Percentiles rank a stretch among this genome's conserved stretches.
Evolutionary conservation across 257 asterid genomes (phyloP).

Genomic region (Primulina eburnea): DNA sequence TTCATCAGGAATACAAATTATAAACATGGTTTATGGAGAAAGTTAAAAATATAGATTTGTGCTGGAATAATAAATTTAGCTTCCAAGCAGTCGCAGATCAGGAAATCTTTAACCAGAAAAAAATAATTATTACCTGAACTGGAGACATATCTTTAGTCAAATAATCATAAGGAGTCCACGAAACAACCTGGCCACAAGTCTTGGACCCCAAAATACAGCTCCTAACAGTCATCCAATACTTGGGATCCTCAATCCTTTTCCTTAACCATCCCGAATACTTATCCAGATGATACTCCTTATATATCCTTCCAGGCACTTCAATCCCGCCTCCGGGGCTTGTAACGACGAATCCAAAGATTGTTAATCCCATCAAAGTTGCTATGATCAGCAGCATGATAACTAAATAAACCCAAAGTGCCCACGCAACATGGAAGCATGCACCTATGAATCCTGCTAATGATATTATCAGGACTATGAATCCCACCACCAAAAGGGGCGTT

Average conservation of each 20-base stretch:
- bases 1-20: too few relatives aligned
- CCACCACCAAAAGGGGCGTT: constrained; percentile 71
- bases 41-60: too few relatives aligned
- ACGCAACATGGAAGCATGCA: constrained; percentile 86
- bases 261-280: constrained; percentile 75
- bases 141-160: constrained; percentile 70
- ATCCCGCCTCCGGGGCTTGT: constrained; percentile 73
- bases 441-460: constrained; percentile 92
- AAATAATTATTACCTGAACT: constrained; percentile 49
- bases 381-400: constrained; percentile 72
- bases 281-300: constrained; percentile 60
- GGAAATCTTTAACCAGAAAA: too few relatives aligned
- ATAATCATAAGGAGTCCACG: constrained; percentile 84
- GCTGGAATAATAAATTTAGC: too few relatives aligned
- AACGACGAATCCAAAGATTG: constrained; percentile 79
- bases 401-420: constrained; percentile 86
- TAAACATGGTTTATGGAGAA: too few relatives aligned
- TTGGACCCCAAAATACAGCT: constrained; percentile 75
- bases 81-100: too few relatives aligned
- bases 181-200: constrained; percentile 57
- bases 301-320: constrained; percentile 56
- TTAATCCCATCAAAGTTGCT: constrained; percentile 59
- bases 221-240: constrained; percentile 60
- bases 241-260: constrained; percentile 58
- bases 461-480: constrained; percentile 65